Evolutionary conservation across 106 monocot species (phyloP).

Genomic region (Phalaenopsis aphrodite): DNA sequence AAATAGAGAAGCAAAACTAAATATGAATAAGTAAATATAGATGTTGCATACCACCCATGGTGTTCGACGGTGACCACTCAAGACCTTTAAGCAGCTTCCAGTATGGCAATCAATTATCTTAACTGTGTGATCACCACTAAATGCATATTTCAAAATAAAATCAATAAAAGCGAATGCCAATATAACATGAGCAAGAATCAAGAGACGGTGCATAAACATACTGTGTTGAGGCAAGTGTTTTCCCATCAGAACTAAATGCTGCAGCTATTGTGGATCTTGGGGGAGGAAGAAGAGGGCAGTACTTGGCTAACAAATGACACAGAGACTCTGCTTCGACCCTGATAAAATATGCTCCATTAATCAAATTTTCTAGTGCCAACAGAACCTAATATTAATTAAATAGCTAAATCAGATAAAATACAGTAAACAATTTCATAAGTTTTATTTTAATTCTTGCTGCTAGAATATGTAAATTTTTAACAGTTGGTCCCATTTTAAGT

Average conservation of each 20-base stretch:
- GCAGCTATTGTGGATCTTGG: constrained; percentile 98
- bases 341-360: constrained; percentile 2
- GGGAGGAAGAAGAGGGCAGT: constrained; percentile 88
- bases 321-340: constrained; percentile 95
- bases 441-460: background rate
- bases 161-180: background rate
- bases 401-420: background rate
- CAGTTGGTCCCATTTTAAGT: background rate
- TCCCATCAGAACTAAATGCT: constrained; percentile 93
- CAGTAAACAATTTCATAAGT: background rate
- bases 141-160: constrained; percentile 10
- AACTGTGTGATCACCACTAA: constrained; percentile 96
- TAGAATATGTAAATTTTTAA: background rate
- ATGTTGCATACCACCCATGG: constrained; percentile 91
- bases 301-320: constrained; percentile 70
- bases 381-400: background rate
- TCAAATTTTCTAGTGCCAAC: background rate
- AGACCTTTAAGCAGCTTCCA: constrained; percentile 81
- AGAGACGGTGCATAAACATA: constrained; percentile 25
- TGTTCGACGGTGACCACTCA: constrained; percentile 95
- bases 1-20: background rate
- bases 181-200: background rate
- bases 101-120: constrained; percentile 88
- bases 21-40: background rate
- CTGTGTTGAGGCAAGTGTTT: constrained; percentile 96